Percentiles rank a stretch among this genome's conserved stretches.
Conservation (phyloP, 208 protist genomes). For the Trypanosoma boissoni region DNA sequence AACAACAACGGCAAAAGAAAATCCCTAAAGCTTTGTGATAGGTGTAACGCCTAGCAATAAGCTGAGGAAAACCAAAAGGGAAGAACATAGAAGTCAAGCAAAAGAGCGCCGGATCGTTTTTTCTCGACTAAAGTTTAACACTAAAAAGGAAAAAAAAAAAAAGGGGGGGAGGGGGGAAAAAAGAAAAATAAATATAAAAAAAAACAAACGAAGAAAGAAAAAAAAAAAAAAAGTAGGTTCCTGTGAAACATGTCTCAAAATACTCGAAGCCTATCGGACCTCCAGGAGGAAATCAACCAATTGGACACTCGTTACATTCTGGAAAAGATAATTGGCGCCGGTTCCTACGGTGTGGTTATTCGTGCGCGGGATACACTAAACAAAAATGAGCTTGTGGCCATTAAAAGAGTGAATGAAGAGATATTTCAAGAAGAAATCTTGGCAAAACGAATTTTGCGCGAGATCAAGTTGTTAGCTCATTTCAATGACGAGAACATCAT, state of each 20-base stretch:
- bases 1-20: too few species aligned
- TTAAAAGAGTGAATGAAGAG: constrained; percentile 95
- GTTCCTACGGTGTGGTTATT: constrained; percentile 91
- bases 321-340: constrained; percentile 87
- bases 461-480: constrained; percentile 93
- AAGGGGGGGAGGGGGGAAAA: not conserved
- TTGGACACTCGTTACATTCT: constrained; percentile 88
- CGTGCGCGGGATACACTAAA: constrained; percentile 69
- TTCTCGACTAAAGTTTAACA: not conserved
- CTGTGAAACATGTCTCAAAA: constrained; percentile 21
- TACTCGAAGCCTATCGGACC: constrained; percentile 37
- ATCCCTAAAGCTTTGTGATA: too few species aligned
- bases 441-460: constrained; percentile 93
- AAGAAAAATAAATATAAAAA: not conserved
- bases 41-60: too few species aligned
- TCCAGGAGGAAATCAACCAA: constrained; percentile 76
- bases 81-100: not conserved
- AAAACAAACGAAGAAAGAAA: not conserved
- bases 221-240: not conserved
- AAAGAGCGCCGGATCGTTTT: not conserved
- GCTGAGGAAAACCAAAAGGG: too few species aligned
- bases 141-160: not conserved
- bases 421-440: constrained; percentile 92
- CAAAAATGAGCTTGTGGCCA: constrained; percentile 80
- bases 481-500: constrained; percentile 93